Percentiles rank a stretch among this genome's conserved stretches.
Evolutionary conservation across 495 filamentous ascomycete genomes (phyloP).

Genomic region (Aspergillus ostianus): DNA sequence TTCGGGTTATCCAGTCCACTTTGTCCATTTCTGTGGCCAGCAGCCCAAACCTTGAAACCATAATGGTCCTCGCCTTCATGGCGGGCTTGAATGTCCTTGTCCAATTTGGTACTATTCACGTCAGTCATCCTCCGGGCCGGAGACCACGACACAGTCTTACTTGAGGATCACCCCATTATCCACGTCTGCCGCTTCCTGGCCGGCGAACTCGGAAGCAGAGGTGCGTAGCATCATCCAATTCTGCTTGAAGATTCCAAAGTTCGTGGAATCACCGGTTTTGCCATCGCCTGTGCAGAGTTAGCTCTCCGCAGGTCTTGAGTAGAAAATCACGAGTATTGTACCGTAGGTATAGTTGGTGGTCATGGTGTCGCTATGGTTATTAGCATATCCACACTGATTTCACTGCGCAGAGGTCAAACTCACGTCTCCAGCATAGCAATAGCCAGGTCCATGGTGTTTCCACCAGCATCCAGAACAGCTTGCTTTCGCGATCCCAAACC

Average conservation of each 20-base stretch:
- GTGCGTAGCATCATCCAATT: constrained; percentile 39
- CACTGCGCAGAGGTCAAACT: constrained; percentile 1
- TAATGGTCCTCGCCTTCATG: constrained; percentile 26
- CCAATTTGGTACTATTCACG: constrained; percentile 18
- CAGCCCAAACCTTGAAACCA: constrained; percentile 28
- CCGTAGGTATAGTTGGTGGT: constrained; percentile 34
- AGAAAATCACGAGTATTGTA: constrained; percentile 12
- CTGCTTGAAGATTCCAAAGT: constrained; percentile 39
- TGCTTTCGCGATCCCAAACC: constrained; percentile 38
- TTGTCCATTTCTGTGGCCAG: constrained; percentile 28
- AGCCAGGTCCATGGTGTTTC: constrained; percentile 37
- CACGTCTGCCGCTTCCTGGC: constrained; percentile 18
- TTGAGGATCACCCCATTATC: constrained; percentile 27
- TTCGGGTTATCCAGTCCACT: constrained; percentile 23
- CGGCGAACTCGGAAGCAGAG: constrained; percentile 27
- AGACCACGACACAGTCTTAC: constrained; percentile 14
- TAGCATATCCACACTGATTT: neutral
- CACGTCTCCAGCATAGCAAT: constrained; percentile 45
- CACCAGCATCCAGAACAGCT: constrained; percentile 30
- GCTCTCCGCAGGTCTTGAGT: neutral
- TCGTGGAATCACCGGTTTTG: constrained; percentile 29
- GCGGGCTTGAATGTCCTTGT: constrained; percentile 27
- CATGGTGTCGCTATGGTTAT: constrained; percentile 27
- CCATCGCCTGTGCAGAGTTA: constrained; percentile 25
- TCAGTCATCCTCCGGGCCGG: neutral